Percentiles rank a stretch among this genome's conserved stretches.
phyloP scores from a whole-genome alignment of 306 rosid species.

The Lablab purpureus region DNA sequence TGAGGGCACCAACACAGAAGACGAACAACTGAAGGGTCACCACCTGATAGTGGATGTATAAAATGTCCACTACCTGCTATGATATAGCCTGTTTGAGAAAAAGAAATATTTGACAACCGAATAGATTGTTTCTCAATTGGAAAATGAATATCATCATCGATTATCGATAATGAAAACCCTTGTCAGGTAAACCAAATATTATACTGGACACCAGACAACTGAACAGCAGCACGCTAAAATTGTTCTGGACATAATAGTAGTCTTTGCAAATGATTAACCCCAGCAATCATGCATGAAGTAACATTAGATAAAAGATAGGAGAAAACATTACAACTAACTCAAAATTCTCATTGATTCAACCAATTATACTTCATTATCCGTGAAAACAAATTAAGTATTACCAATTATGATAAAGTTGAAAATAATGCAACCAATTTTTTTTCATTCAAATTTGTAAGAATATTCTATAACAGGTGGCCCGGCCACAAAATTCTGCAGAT shows the following conservation, averaged over 20 bases:
- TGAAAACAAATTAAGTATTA: background rate
- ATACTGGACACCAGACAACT: background rate
- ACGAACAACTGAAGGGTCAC: background rate
- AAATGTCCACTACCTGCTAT: background rate
- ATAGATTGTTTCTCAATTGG: conserved; percentile 11
- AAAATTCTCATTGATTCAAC: background rate
- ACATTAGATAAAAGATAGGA: background rate
- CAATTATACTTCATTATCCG: conserved; percentile 1
- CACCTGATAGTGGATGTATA: background rate
- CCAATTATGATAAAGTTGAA: background rate
- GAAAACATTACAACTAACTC: background rate
- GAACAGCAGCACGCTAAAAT: background rate
- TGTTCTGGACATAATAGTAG: background rate
- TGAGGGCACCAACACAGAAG: background rate
- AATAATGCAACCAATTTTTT: background rate
- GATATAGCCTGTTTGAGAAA: background rate
- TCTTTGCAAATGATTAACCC: background rate
- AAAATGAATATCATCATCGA: conserved; percentile 21
- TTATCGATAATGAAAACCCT: background rate
- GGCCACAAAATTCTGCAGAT: background rate
- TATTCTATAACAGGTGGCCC: background rate
- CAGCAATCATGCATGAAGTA: background rate
- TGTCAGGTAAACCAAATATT: conserved; percentile 11
- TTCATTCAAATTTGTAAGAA: background rate
- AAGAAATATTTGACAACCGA: background rate